Conservation (phyloP, 495 filamentous ascomycete species). For the Podospora sp. region DNA sequence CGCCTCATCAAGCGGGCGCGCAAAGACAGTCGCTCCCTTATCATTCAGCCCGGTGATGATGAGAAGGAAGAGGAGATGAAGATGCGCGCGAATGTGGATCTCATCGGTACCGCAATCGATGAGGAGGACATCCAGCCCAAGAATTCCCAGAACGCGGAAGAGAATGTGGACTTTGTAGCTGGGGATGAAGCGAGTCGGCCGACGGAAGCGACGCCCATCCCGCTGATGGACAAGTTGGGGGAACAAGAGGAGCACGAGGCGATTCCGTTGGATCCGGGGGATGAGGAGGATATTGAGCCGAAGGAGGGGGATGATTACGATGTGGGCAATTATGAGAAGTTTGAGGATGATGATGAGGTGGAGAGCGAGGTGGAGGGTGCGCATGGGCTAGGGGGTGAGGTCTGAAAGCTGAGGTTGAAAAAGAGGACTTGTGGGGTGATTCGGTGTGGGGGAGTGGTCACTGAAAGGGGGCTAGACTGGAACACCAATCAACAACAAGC, state of each 20-base stretch:
- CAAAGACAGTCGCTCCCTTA: neutral
- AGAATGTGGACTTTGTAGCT: neutral
- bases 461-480: neutral
- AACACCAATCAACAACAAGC: neutral
- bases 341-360: constrained; percentile 9
- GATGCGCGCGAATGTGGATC: constrained; percentile 7
- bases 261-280: neutral
- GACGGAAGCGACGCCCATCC: neutral
- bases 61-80: constrained; percentile 1
- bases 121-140: neutral
- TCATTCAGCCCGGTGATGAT: constrained; percentile 1
- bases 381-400: neutral
- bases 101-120: neutral
- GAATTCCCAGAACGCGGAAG: neutral
- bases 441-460: neutral
- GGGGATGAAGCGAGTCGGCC: neutral
- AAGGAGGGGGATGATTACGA: constrained; percentile 13
- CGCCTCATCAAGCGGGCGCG: neutral
- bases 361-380: neutral
- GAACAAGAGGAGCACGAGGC: neutral
- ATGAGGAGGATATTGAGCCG: constrained; percentile 5
- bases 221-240: neutral
- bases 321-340: constrained; percentile 4
- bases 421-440: neutral
- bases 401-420: neutral